Base-by-base conservation (phyloP, 208 protist genomes). In the Leishmania major region DNA sequence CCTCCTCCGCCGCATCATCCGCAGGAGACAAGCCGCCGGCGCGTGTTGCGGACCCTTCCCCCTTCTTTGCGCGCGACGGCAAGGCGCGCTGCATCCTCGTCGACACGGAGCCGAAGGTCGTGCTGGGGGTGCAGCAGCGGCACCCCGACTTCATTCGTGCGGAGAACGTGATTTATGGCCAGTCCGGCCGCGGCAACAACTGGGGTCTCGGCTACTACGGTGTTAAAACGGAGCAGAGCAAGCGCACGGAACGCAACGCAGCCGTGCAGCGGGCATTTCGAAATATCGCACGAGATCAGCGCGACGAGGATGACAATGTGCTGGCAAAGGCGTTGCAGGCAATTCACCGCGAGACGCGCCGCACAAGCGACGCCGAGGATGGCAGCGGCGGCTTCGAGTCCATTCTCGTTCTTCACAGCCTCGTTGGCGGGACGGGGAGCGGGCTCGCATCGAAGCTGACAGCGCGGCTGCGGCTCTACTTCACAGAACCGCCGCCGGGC, bases 61-160 rank as follows among this genome's bases (percentile, higher is more conserved):
- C 92, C 86, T 83, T 97, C 88, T 91, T 97, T 88, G 71, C 83
- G 62, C 76, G 66, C 8, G 91, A 96, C 40, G 84, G 92, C 43
- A 93, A 89, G 78, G 95, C 95, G 11, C 95, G 95, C 79, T 95
- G 90, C 75, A 89, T 97, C 47, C 87, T 97, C 2, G 87, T 96
- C 13, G 95, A 97, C 87, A 89, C 93, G 31, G 93, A 97, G 86
- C 95, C 95, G 25, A 97, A 97, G 82, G 95, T 97, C n/a, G 94
- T 96, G 15, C 83, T 84, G 0, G 88, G 85, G 15, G 90, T 97
- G 6, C 85, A 80, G 25, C 73, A 80, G 35, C 95, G 92, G 5
- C 88, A 97, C 77, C 57, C 67, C 7, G 79, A 89, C 55, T 75
- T 92, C 6, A 90, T 97, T 25, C 91, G 92, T 0, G 51, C 60